A percentile compares a stretch with the other conserved stretches of the same genome.
Evolutionary conservation across 371 early-diverging fungal genomes (phyloP).

Genomic region (Mortierella sp.): DNA sequence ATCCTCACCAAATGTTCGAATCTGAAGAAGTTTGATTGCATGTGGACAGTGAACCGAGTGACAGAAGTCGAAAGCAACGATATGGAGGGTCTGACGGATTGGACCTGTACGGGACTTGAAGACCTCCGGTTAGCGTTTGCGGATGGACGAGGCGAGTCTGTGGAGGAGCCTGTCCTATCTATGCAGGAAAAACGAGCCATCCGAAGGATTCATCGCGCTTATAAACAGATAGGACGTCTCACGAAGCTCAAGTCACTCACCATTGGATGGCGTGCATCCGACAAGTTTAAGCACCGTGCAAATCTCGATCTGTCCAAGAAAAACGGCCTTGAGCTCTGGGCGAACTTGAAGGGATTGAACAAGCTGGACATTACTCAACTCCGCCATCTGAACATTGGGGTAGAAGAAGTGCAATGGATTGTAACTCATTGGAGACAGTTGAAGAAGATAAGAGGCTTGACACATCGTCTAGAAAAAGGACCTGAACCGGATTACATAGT

Average conservation of each 20-base stretch:
- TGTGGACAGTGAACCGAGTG: too few species aligned
- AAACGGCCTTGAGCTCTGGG: neutral
- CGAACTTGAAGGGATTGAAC: neutral
- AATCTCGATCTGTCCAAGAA: neutral
- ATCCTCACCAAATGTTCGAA: neutral
- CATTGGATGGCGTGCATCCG: neutral
- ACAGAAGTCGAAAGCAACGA: neutral
- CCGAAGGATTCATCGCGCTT: neutral
- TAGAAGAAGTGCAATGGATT: neutral
- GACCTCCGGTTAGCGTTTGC: too few species aligned
- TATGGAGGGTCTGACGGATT: neutral
- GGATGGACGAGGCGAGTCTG: too few species aligned
- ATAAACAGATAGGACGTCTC: neutral
- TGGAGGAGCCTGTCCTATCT: too few species aligned
- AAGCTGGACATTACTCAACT: neutral
- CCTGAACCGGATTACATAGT: too few species aligned
- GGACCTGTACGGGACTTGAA: neutral
- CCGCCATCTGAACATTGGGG: neutral
- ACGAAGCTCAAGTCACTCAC: neutral
- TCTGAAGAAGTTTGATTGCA: neutral
- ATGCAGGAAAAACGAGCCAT: neutral
- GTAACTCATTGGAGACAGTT: too few species aligned
- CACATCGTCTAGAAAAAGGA: too few species aligned
- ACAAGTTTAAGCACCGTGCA: neutral
- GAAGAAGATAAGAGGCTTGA: too few species aligned